A percentile compares a stretch with the other conserved stretches of the same genome.
phyloP scores from a whole-genome alignment of 768 basidiomycete genomes.

The Pleurotus giganteus region DNA sequence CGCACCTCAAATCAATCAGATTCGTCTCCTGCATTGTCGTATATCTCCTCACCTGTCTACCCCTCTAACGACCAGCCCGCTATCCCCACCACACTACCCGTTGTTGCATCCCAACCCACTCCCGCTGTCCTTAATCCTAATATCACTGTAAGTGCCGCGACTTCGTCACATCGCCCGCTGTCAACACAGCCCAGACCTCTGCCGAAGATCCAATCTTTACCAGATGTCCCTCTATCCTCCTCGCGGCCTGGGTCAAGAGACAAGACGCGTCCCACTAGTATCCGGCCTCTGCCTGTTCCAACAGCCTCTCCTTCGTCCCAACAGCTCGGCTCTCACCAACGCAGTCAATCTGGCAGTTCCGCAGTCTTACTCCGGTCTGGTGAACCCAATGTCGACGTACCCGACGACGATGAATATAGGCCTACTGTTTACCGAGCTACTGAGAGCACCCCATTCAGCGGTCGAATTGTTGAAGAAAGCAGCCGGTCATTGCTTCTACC shows the following conservation, averaged over 20 bases:
- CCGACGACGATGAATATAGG: neutral
- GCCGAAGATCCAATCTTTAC: neutral
- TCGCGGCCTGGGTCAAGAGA: neutral
- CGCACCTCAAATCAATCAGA: neutral
- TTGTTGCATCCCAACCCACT: neutral
- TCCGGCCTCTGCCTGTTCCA: constrained; percentile 24
- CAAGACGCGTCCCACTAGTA: constrained; percentile 1
- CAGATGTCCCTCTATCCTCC: neutral
- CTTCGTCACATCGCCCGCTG: neutral
- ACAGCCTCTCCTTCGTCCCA: constrained; percentile 23
- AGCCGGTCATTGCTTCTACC: constrained; percentile 2
- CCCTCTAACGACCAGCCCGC: constrained; percentile 13
- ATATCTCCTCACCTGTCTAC: constrained; percentile 21
- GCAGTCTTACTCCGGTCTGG: constrained; percentile 20
- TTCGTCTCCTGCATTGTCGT: constrained; percentile 18
- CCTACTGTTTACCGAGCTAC: constrained; percentile 2
- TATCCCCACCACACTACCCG: constrained; percentile 23
- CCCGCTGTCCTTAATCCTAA: neutral
- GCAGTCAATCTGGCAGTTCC: constrained; percentile 15
- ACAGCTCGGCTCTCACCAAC: constrained; percentile 10
- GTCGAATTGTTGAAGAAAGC: neutral
- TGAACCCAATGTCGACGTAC: constrained; percentile 8
- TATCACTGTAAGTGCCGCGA: neutral
- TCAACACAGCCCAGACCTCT: neutral
- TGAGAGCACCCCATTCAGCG: neutral